phyloP scores from a whole-genome alignment of 306 rosid genomes.

The Glycyrrhiza uralensis region DNA sequence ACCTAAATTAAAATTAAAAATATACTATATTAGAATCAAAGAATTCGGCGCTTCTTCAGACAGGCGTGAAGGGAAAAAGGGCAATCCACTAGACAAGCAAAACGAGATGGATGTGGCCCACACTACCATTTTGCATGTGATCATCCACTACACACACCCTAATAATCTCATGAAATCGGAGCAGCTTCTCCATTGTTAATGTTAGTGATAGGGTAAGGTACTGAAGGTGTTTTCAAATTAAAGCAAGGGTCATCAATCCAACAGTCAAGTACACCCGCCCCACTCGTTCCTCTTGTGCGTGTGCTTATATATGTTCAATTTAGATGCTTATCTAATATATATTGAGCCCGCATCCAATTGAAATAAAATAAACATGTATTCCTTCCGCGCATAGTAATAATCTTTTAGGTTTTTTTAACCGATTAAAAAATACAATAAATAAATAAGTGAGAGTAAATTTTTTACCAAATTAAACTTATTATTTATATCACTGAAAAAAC shows the following conservation, averaged over 20 bases:
- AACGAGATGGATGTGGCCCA: constrained; percentile 40
- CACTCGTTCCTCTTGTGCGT: background rate
- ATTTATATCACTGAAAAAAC: no score
- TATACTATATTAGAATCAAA: no score
- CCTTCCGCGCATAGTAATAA: no score
- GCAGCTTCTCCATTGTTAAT: background rate
- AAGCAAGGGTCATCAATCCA: background rate
- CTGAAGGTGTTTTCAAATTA: background rate
- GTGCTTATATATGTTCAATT: no score
- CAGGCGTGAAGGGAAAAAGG: background rate
- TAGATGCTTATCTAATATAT: no score
- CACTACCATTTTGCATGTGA: constrained; percentile 24
- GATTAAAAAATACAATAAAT: no score
- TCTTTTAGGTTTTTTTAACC: no score
- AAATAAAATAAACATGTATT: no score
- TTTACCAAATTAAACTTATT: no score
- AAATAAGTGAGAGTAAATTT: no score
- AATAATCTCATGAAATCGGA: background rate
- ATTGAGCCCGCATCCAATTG: no score
- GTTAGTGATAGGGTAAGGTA: background rate
- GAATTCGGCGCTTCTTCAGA: background rate
- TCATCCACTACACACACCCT: constrained; percentile 16
- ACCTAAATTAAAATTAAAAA: no score
- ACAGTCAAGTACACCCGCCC: background rate
- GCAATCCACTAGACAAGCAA: constrained; percentile 39